Base-by-base conservation (phyloP, 306 rosid species). In the Dryas octopetala region DNA sequence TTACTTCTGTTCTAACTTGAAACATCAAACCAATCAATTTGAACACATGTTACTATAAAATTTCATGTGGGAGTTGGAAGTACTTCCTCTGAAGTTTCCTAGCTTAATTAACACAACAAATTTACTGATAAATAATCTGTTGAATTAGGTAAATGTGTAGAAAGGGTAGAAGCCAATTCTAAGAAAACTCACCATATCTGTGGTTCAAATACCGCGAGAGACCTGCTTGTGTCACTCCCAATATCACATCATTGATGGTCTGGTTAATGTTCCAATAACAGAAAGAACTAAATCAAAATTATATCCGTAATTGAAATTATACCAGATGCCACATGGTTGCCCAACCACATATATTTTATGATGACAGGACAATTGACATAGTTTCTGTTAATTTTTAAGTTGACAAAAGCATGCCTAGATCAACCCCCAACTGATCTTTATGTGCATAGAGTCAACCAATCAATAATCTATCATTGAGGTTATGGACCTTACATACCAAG, bases 141-240 rank as follows among this genome's bases (percentile, higher is more conserved):
- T 28, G 1, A 23, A 13, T 0, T 61, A 32, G n/a, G 44, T 23
- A 32, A 32, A 1, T 32, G 38, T 32, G 4, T 32, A 69, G 48
- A 69, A 64, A 43, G 51, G 6, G 28, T 7, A 64, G 49, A 64
- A 43, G 23, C 5, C 23, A 43, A 64, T 15, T 15, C 10, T 4
- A 11, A n/a, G 17, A 17, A 66, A 67, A 19, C 80, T 84, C 40
- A 91, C 94, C 76, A 5, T 82, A 77, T 79, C 66, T 83, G 11
- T 81, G 83, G 69, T 78, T 87, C 76, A 87, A 53, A 71, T 91
- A 89, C 65, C 47, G 76, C 6, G 86, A 49, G 19, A 91, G 80
- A 58, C 84, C 89, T 10, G 92, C 94, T 87, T 91, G 94, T 58
- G 94, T 78, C 52, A 89, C 32, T 48, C 92, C 97, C 77, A 87